A percentile compares a stretch with the other conserved stretches of the same genome.
Evolutionary conservation across 2,329 filamentous ascomycete species (phyloP).

Genomic region (Pseudogymnoascus sp.): DNA sequence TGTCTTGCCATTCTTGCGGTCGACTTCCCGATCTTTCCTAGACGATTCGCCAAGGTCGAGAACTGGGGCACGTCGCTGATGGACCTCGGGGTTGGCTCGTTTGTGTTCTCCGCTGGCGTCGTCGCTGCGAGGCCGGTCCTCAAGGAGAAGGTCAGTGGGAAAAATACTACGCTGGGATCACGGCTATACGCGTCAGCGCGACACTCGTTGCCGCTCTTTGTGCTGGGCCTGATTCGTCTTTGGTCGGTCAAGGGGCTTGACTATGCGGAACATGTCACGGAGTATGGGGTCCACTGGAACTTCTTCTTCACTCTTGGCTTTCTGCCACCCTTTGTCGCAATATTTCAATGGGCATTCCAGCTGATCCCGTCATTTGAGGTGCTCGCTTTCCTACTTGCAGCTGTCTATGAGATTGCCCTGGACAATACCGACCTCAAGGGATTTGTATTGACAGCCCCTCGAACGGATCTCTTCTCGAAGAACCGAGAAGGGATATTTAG

Average conservation of each 20-base stretch:
- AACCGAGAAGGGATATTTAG: slow-evolving; percentile 96
- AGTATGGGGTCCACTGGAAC: slow-evolving; percentile 99
- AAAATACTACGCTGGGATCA: slow-evolving; percentile 39
- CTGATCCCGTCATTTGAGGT: slow-evolving; percentile 68
- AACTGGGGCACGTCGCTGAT: slow-evolving; percentile 99
- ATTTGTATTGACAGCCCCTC: slow-evolving; percentile 74
- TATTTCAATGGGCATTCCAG: slow-evolving; percentile 65
- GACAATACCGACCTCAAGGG: slow-evolving; percentile 70
- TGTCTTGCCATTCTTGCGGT: slow-evolving; percentile 92
- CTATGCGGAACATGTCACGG: slow-evolving; percentile 93
- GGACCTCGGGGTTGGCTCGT: slow-evolving; percentile 95
- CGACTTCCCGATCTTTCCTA: slow-evolving; percentile 86
- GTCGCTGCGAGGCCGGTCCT: slow-evolving; percentile 79
- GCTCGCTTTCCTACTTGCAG: slow-evolving; percentile 60
- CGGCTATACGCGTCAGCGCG: slow-evolving; percentile 61
- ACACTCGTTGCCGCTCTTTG: slow-evolving; percentile 74
- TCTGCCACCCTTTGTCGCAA: slow-evolving; percentile 77
- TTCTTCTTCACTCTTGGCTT: slow-evolving; percentile 96
- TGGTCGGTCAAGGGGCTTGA: slow-evolving; percentile 88
- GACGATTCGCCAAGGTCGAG: slow-evolving; percentile 94
- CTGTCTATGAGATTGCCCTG: slow-evolving; percentile 65
- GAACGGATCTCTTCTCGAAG: slow-evolving; percentile 71
- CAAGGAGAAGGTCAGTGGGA: slow-evolving; percentile 53
- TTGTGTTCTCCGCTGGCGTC: slow-evolving; percentile 88
- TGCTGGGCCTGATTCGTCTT: slow-evolving; percentile 71